These are phyloP conservation scores for Lepidium africanum DNA, from an alignment of 345 rosid genomes.

Conservation along the genomic window DNA sequence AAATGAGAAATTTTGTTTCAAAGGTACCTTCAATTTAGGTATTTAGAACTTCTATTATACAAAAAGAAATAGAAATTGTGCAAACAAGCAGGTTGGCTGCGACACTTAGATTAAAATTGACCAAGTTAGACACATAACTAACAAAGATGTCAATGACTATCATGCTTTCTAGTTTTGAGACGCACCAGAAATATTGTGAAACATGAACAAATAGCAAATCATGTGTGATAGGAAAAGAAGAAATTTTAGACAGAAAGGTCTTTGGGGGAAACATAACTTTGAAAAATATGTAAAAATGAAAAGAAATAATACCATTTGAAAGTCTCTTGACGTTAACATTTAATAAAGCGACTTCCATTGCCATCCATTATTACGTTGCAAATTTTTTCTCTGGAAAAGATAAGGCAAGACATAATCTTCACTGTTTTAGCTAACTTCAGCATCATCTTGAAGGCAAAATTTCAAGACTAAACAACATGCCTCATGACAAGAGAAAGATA, in stretches of 20 bases:
- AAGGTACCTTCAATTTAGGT: not conserved
- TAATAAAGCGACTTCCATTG: not conserved
- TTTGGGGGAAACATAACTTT: not conserved
- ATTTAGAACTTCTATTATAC: not conserved
- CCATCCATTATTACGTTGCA: not conserved
- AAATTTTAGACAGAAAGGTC: not conserved
- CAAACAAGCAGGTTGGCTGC: not conserved
- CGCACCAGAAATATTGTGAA: not conserved
- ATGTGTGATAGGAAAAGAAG: not conserved
- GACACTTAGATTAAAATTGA: not conserved
- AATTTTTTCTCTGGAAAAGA: not conserved
- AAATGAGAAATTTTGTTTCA: not conserved
- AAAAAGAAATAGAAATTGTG: no score
- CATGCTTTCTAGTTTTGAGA: not conserved
- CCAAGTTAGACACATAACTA: not conserved
- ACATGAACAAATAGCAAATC: not conserved
- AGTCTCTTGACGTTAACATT: not conserved
- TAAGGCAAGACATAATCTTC: not conserved
- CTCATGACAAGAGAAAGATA: conserved; percentile 9
- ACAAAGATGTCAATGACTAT: not conserved
- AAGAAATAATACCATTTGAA: conserved; percentile 1
- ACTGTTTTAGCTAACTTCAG: not conserved
- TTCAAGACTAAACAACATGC: not conserved
- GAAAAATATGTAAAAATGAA: not conserved
- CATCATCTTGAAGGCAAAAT: not conserved